Percentiles rank a stretch among this genome's conserved stretches.
These are phyloP conservation scores for Ocimum tenuiflorum DNA, from an alignment of 257 asterid genomes.

Conservation along the genomic window DNA sequence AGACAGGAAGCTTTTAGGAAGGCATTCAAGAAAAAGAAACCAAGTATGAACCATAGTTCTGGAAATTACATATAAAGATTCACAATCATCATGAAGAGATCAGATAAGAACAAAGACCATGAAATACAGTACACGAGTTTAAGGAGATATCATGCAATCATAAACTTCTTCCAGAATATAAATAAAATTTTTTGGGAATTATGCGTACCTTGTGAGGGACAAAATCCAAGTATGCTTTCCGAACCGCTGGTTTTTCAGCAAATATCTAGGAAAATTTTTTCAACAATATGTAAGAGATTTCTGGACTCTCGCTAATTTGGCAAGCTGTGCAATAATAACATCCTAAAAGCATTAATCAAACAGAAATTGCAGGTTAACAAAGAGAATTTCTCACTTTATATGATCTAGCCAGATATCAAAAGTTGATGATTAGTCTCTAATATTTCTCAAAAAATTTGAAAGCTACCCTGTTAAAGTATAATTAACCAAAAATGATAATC, in stretches of 20 bases:
- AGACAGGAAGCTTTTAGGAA: not conserved
- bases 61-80: slow-evolving; percentile 6
- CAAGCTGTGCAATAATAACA: slow-evolving; percentile 6
- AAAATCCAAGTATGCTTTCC: slow-evolving; percentile 83
- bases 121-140: not conserved
- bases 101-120: not conserved
- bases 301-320: not conserved
- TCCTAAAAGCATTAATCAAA: slow-evolving; percentile 4
- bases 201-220: slow-evolving; percentile 74
- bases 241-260: slow-evolving; percentile 98
- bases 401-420: slow-evolving; percentile 2
- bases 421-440: not conserved
- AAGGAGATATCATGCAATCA: slow-evolving; percentile 15
- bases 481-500: not conserved
- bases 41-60: not conserved
- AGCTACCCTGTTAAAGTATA: not conserved
- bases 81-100: not conserved
- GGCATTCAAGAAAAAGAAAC: slow-evolving; percentile 10
- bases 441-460: slow-evolving; percentile 6
- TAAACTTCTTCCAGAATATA: slow-evolving; percentile 7
- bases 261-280: slow-evolving; percentile 52
- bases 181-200: not conserved
- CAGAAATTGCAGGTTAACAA: slow-evolving; percentile 3
- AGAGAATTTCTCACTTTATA: not conserved
- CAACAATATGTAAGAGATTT: not conserved